Evolutionary conservation across 176 grass and related monocot genomes (phyloP).

Genomic region (Aegilops umbellulata): DNA sequence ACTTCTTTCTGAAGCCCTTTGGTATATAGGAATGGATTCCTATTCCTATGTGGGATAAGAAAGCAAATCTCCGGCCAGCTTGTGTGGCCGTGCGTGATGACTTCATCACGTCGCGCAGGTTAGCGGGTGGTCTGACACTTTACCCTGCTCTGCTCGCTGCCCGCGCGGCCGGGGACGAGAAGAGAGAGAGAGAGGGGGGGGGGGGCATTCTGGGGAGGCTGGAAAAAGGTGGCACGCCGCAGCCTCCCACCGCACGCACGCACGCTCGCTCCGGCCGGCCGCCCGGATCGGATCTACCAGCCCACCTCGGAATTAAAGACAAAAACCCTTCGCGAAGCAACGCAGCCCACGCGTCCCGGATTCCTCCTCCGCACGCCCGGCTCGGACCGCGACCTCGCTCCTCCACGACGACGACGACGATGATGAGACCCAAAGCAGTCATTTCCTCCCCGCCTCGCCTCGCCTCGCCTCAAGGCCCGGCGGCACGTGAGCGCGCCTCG

Average conservation of each 20-base stretch:
- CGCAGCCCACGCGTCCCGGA: slow-evolving; percentile 36
- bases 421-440: neutral
- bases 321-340: slow-evolving; percentile 62
- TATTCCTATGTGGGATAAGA: too few species aligned
- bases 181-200: too few species aligned
- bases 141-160: too few species aligned
- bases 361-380: slow-evolving; percentile 29
- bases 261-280: slow-evolving; percentile 25
- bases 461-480: neutral
- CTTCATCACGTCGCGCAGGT: too few species aligned
- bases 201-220: neutral
- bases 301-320: slow-evolving; percentile 52
- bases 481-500: slow-evolving; percentile 66
- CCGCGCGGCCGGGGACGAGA: too few species aligned
- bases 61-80: too few species aligned
- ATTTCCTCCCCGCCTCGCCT: neutral
- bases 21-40: too few species aligned
- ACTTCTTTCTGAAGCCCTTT: too few species aligned
- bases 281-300: slow-evolving; percentile 42
- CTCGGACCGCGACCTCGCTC: slow-evolving; percentile 41
- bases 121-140: too few species aligned
- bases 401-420: neutral
- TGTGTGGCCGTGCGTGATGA: too few species aligned
- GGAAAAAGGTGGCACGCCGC: slow-evolving; percentile 23
- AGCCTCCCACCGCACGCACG: slow-evolving; percentile 22